Percentiles rank a stretch among this genome's conserved stretches.
Evolutionary conservation across 2,329 filamentous ascomycete species (phyloP).

Genomic region (Trichoderma sp.): DNA sequence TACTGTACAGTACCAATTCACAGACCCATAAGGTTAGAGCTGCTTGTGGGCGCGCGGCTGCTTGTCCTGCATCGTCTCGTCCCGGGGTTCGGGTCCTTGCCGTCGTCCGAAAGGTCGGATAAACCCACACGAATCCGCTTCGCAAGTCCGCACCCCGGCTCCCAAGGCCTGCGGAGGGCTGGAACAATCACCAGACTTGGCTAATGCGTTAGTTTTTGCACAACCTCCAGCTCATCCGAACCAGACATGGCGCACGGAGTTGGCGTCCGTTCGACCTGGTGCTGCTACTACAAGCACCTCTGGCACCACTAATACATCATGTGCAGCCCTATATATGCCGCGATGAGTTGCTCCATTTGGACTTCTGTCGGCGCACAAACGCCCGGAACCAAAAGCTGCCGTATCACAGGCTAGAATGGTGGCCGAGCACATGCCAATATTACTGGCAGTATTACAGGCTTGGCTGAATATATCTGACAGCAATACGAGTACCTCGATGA

Average conservation of each 20-base stretch:
- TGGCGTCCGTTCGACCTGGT: not conserved
- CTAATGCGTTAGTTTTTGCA: not conserved
- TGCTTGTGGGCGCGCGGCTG: not conserved
- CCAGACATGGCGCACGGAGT: not conserved
- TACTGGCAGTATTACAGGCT: not conserved
- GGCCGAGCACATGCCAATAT: slow-evolving; percentile 1
- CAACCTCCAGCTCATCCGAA: not conserved
- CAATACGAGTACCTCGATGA: not conserved
- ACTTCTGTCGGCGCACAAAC: not conserved
- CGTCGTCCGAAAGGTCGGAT: slow-evolving; percentile 11
- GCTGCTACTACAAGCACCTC: not conserved
- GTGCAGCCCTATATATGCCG: not conserved
- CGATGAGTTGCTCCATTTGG: not conserved
- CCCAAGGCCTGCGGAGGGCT: slow-evolving; percentile 1
- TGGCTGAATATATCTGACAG: not conserved
- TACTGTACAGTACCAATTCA: not conserved
- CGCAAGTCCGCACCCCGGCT: slow-evolving; percentile 10
- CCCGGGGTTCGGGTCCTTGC: slow-evolving; percentile 17
- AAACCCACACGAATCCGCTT: slow-evolving; percentile 13
- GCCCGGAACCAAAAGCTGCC: not conserved
- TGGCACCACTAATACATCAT: not conserved
- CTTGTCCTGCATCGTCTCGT: not conserved
- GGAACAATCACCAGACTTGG: slow-evolving; percentile 7
- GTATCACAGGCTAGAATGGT: not conserved
- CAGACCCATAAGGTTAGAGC: not conserved